Percentiles rank a stretch among this genome's conserved stretches.
These are phyloP conservation scores for Calocera viscosa DNA, from an alignment of 768 basidiomycete genomes.

Conservation along the genomic window DNA sequence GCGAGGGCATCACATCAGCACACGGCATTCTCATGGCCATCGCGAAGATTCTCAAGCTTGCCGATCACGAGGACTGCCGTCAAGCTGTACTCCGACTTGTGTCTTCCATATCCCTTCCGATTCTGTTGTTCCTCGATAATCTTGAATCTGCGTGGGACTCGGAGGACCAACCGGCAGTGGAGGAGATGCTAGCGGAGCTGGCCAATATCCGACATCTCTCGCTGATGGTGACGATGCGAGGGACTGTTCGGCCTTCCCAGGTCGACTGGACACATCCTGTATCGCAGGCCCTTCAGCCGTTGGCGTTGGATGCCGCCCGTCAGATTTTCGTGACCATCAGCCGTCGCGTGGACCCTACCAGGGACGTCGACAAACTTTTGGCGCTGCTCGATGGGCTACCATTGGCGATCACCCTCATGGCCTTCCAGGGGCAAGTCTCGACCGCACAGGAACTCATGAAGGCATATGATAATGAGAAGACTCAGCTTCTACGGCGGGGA, in stretches of 20 bases:
- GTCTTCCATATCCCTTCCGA: not conserved
- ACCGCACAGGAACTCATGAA: not conserved
- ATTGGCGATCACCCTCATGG: not conserved
- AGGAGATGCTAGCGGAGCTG: conserved; percentile 21
- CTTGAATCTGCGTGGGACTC: conserved; percentile 34
- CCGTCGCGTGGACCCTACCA: conserved; percentile 6
- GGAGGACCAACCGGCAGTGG: conserved; percentile 19
- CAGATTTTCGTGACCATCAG: conserved; percentile 21
- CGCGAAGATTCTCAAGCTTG: conserved; percentile 19
- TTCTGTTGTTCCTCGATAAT: conserved; percentile 31
- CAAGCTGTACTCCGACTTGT: not conserved
- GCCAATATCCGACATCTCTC: conserved; percentile 23
- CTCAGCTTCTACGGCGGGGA: not conserved
- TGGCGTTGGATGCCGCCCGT: conserved; percentile 18
- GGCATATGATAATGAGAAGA: not conserved
- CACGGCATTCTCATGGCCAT: conserved; percentile 23
- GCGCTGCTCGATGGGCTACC: not conserved
- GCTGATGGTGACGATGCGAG: conserved; percentile 29
- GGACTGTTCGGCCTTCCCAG: not conserved
- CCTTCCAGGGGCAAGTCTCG: not conserved
- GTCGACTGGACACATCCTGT: conserved; percentile 10
- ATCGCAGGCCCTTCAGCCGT: not conserved
- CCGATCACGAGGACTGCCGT: not conserved
- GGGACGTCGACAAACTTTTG: conserved; percentile 5
- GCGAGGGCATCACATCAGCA: conserved; percentile 25